Percentiles rank a stretch among this genome's conserved stretches.
These are phyloP conservation scores for Chlorella vulgaris DNA, from an alignment of 139 green algal genomes.

Conservation along the genomic window DNA sequence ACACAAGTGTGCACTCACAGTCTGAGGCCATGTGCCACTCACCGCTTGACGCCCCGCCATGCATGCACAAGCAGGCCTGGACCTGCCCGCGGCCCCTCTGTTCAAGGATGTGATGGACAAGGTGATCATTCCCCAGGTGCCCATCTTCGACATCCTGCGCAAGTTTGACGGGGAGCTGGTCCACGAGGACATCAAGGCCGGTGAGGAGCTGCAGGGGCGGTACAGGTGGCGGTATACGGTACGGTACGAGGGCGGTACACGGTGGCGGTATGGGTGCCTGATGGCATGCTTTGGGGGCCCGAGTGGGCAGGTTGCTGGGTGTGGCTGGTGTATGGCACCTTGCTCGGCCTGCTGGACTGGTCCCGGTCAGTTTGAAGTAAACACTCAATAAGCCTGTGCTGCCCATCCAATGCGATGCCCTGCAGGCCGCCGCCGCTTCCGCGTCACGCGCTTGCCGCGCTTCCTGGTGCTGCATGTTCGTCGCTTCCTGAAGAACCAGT, in stretches of 20 bases:
- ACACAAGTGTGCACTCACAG: no score
- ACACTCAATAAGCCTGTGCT: neutral
- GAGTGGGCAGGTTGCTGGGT: no score
- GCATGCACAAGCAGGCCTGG: slow-evolving; percentile 57
- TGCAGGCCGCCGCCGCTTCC: slow-evolving; percentile 76
- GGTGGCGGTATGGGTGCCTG: neutral
- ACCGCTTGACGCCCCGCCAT: neutral
- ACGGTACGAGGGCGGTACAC: neutral
- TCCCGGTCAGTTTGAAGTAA: no score
- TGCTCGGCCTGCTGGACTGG: no score
- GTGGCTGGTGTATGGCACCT: no score
- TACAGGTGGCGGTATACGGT: neutral
- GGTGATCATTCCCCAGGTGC: slow-evolving; percentile 98
- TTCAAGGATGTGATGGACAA: slow-evolving; percentile 97
- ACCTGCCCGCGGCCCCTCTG: slow-evolving; percentile 94
- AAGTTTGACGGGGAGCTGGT: slow-evolving; percentile 92
- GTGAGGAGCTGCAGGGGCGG: neutral
- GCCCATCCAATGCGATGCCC: neutral
- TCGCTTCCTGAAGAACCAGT: slow-evolving; percentile 94
- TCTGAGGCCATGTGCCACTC: neutral
- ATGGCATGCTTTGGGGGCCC: no score
- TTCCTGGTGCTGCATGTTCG: slow-evolving; percentile 90
- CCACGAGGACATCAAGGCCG: slow-evolving; percentile 75
- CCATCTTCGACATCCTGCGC: slow-evolving; percentile 88
- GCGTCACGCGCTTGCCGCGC: slow-evolving; percentile 81